phyloP scores from a whole-genome alignment of 805 yeast species.

The Ogataea paraovalis region DNA sequence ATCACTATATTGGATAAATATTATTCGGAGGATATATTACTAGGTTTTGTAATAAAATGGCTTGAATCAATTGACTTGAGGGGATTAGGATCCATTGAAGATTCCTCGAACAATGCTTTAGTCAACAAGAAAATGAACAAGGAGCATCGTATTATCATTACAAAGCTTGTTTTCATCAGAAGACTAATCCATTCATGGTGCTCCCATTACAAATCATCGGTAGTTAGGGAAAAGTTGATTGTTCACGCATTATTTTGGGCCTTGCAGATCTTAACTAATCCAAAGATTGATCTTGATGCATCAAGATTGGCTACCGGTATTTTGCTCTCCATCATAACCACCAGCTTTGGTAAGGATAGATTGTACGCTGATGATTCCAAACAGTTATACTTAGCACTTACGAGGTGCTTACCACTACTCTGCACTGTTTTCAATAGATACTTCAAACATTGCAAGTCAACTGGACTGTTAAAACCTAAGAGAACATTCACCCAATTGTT shows the following conservation, averaged over 20 bases:
- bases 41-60: constrained; percentile 41
- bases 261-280: constrained; percentile 50
- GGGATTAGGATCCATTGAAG: constrained; percentile 45
- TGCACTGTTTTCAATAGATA: constrained; percentile 48
- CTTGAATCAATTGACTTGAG: constrained; percentile 53
- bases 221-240: constrained; percentile 37
- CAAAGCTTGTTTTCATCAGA: constrained; percentile 59
- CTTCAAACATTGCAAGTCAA: constrained; percentile 45
- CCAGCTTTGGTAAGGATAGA: constrained; percentile 21
- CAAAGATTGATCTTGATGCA: constrained; percentile 50
- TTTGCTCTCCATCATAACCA: constrained; percentile 44
- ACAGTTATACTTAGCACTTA: constrained; percentile 40
- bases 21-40: constrained; percentile 36
- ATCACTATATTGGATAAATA: constrained; percentile 39
- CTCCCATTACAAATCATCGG: constrained; percentile 20
- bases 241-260: constrained; percentile 50
- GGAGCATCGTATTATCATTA: constrained; percentile 51
- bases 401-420: constrained; percentile 52
- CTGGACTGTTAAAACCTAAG: constrained; percentile 45
- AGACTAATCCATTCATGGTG: constrained; percentile 44
- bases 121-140: constrained; percentile 38
- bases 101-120: constrained; percentile 24
- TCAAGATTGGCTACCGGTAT: constrained; percentile 61
- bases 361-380: constrained; percentile 29
- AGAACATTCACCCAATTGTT: constrained; percentile 66